Evolutionary conservation across 345 rosid species (phyloP).

Genomic region (Reutealis trisperma): DNA sequence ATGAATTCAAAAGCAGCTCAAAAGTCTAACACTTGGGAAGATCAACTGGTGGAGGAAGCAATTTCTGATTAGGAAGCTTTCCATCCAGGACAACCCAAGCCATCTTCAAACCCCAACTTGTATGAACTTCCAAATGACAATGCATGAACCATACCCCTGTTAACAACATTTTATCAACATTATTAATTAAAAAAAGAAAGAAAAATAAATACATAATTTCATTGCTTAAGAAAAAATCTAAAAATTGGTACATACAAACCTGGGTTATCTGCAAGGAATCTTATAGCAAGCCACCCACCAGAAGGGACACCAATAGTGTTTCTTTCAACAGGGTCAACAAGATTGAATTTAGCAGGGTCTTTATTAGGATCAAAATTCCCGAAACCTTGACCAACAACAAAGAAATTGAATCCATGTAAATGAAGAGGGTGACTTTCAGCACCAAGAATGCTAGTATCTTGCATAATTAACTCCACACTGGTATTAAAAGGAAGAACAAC

Average conservation of each 20-base stretch:
- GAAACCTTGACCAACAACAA: slow-evolving; percentile 27
- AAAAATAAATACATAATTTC: background rate
- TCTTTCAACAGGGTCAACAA: slow-evolving; percentile 17
- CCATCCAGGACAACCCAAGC: slow-evolving; percentile 34
- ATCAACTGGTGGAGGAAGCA: slow-evolving; percentile 27
- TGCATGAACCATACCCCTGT: slow-evolving; percentile 34
- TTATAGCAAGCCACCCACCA: slow-evolving; percentile 12
- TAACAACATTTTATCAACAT: background rate
- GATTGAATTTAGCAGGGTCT: slow-evolving; percentile 31
- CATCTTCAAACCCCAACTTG: slow-evolving; percentile 36
- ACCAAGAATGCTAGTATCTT: slow-evolving; percentile 35
- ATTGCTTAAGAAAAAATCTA: no score
- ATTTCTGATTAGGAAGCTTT: slow-evolving; percentile 25
- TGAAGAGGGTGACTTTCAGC: slow-evolving; percentile 37
- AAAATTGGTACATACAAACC: background rate
- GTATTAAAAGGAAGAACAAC: slow-evolving; percentile 26
- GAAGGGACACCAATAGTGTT: slow-evolving; percentile 14
- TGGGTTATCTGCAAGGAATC: slow-evolving; percentile 16
- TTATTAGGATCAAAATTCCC: slow-evolving; percentile 27
- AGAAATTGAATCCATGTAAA: slow-evolving; percentile 35
- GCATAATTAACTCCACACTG: slow-evolving; percentile 32
- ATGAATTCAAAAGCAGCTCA: background rate
- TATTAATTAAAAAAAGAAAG: background rate
- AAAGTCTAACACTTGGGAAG: slow-evolving; percentile 11
- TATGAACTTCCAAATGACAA: slow-evolving; percentile 32